Evolutionary conservation across 2,329 filamentous ascomycete species (phyloP).

Genomic region (Parafenestella ontariensis): DNA sequence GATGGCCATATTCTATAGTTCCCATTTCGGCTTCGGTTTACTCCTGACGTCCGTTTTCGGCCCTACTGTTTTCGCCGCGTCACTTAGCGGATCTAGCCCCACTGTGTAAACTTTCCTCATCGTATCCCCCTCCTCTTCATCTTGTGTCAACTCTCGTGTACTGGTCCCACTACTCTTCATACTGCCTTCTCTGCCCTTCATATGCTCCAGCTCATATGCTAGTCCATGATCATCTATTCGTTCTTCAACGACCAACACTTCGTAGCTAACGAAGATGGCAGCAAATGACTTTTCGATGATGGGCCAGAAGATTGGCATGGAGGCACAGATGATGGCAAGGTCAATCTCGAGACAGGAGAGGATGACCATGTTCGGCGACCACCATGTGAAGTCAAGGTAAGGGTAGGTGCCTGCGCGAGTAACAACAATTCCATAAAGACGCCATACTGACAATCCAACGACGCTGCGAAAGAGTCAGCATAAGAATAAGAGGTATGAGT

Average conservation of each 20-base stretch:
- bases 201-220: slow-evolving; percentile 38
- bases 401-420: slow-evolving; percentile 39
- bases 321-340: slow-evolving; percentile 44
- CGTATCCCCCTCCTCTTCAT: slow-evolving; percentile 11
- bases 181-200: slow-evolving; percentile 20
- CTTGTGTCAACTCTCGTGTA: slow-evolving; percentile 26
- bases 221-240: slow-evolving; percentile 30
- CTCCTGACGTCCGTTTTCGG: slow-evolving; percentile 33
- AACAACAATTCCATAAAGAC: slow-evolving; percentile 37
- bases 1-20: slow-evolving; percentile 13
- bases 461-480: slow-evolving; percentile 31
- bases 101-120: slow-evolving; percentile 30
- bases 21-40: slow-evolving; percentile 32
- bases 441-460: slow-evolving; percentile 39
- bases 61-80: slow-evolving; percentile 12
- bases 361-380: slow-evolving; percentile 32
- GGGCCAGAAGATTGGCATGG: slow-evolving; percentile 48
- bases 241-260: slow-evolving; percentile 43
- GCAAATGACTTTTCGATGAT: slow-evolving; percentile 33
- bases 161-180: slow-evolving; percentile 35
- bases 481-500: slow-evolving; percentile 9
- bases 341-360: slow-evolving; percentile 44
- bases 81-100: slow-evolving; percentile 32
- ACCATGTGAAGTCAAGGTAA: slow-evolving; percentile 44
- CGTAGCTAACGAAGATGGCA: slow-evolving; percentile 43